Percentiles rank a stretch among this genome's conserved stretches.
Evolutionary conservation across 2,329 filamentous ascomycete genomes (phyloP).

Genomic region (Xylariales sp.): DNA sequence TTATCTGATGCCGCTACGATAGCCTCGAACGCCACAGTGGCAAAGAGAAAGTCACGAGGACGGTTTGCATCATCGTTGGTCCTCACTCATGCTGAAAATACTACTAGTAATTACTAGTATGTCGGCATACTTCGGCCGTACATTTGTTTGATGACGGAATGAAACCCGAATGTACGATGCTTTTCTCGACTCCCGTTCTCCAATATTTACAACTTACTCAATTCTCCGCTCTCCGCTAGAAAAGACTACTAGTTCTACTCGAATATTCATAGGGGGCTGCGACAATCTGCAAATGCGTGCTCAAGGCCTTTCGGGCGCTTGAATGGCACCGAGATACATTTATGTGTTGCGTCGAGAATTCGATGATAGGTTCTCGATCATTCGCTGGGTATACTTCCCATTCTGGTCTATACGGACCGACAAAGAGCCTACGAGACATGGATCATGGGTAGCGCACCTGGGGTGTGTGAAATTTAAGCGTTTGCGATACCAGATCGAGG

Average conservation of each 20-base stretch:
- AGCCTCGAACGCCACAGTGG: constrained; percentile 9
- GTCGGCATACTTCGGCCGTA: too few species aligned
- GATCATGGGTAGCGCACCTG: constrained; percentile 5
- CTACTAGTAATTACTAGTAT: too few species aligned
- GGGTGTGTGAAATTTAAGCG: neutral
- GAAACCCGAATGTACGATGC: too few species aligned
- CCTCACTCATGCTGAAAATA: too few species aligned
- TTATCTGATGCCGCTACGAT: constrained; percentile 11
- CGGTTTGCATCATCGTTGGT: neutral
- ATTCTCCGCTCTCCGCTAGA: too few species aligned
- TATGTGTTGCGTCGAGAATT: neutral
- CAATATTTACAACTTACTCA: too few species aligned
- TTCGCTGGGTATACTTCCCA: constrained; percentile 20
- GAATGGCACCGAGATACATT: neutral
- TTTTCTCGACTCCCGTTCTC: too few species aligned
- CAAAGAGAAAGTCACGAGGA: constrained; percentile 11
- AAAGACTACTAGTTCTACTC: too few species aligned
- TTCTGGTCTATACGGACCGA: constrained; percentile 3
- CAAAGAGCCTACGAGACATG: constrained; percentile 7
- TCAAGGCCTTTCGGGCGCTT: neutral
- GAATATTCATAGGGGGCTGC: too few species aligned
- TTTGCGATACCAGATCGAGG: constrained; percentile 33
- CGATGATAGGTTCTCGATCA: neutral
- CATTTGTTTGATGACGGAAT: too few species aligned
- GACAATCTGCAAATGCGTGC: neutral